Evolutionary conservation across 768 basidiomycete genomes (phyloP).

Genomic region (Russula brevipes): DNA sequence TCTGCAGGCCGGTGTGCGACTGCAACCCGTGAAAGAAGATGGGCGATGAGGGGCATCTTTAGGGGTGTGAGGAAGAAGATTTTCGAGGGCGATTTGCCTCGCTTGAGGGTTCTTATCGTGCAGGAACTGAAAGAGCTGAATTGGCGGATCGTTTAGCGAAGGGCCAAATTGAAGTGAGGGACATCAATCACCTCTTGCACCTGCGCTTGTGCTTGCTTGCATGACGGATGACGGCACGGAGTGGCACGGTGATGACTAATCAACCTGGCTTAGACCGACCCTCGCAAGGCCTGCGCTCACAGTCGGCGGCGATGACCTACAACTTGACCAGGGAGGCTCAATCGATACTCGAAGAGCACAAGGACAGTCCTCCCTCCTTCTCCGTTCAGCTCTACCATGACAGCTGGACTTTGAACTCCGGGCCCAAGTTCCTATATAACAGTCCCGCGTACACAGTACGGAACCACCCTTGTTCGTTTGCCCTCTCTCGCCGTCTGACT

Average conservation of each 20-base stretch:
- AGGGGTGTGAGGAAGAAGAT: constrained; percentile 76
- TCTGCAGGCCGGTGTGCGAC: constrained; percentile 48
- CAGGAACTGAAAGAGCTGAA: constrained; percentile 75
- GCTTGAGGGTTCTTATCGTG: constrained; percentile 84
- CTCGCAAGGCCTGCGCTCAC: background rate
- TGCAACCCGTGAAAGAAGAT: constrained; percentile 69
- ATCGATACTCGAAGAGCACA: constrained; percentile 55
- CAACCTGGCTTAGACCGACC: background rate
- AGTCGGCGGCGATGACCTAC: constrained; percentile 52
- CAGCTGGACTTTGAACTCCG: constrained; percentile 77
- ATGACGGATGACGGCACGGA: background rate
- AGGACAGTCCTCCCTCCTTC: constrained; percentile 63
- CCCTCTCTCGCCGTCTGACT: constrained; percentile 2
- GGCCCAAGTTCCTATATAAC: constrained; percentile 77
- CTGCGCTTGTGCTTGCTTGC: constrained; percentile 11
- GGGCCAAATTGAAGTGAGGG: background rate
- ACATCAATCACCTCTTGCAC: constrained; percentile 23
- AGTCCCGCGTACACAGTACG: constrained; percentile 57
- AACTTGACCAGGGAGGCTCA: constrained; percentile 64
- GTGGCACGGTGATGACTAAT: constrained; percentile 14
- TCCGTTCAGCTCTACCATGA: constrained; percentile 73
- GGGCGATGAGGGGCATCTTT: constrained; percentile 61
- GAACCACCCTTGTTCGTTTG: constrained; percentile 16
- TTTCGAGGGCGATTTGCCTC: constrained; percentile 77
- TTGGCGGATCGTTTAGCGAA: background rate